Percentiles rank a stretch among this genome's conserved stretches.
Evolutionary conservation across 805 yeast species (phyloP).

Genomic region (Kluyveromyces starmeri): DNA sequence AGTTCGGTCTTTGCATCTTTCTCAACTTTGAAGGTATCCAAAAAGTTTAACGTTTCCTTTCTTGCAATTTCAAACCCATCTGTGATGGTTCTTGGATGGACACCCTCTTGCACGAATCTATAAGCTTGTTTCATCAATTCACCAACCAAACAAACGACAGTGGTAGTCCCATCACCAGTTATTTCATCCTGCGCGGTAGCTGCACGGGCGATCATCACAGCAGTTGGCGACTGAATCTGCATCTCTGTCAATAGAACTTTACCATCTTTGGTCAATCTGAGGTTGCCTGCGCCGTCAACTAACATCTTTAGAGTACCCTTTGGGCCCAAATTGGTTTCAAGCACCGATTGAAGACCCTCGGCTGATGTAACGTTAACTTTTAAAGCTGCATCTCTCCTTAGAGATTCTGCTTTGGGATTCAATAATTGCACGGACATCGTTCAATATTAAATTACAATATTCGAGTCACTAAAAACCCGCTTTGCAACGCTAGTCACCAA

Average conservation of each 20-base stretch:
- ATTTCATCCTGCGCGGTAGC: slow-evolving; percentile 98
- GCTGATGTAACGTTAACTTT: slow-evolving; percentile 95
- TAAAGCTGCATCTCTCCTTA: slow-evolving; percentile 89
- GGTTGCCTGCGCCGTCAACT: slow-evolving; percentile 93
- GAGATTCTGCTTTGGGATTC: slow-evolving; percentile 96
- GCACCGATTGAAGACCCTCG: slow-evolving; percentile 88
- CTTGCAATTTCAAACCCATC: slow-evolving; percentile 94
- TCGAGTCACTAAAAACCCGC: too few relatives aligned
- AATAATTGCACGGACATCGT: slow-evolving; percentile 67
- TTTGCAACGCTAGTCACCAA: too few relatives aligned
- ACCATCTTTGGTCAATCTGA: slow-evolving; percentile 95
- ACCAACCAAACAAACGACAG: slow-evolving; percentile 90
- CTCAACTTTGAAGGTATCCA: slow-evolving; percentile 55
- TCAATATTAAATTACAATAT: too few relatives aligned
- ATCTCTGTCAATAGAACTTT: slow-evolving; percentile 87
- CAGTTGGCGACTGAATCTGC: slow-evolving; percentile 93
- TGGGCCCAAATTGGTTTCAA: slow-evolving; percentile 90
- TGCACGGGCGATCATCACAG: slow-evolving; percentile 89
- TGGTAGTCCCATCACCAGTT: slow-evolving; percentile 98
- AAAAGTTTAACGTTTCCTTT: slow-evolving; percentile 57
- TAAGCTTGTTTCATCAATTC: slow-evolving; percentile 92
- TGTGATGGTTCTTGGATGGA: slow-evolving; percentile 88
- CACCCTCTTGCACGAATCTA: slow-evolving; percentile 83
- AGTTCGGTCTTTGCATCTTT: slow-evolving; percentile 35
- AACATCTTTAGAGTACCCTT: slow-evolving; percentile 94